Base-by-base conservation (phyloP, 2,329 filamentous ascomycete genomes). In the Hypomyces perniciosus region DNA sequence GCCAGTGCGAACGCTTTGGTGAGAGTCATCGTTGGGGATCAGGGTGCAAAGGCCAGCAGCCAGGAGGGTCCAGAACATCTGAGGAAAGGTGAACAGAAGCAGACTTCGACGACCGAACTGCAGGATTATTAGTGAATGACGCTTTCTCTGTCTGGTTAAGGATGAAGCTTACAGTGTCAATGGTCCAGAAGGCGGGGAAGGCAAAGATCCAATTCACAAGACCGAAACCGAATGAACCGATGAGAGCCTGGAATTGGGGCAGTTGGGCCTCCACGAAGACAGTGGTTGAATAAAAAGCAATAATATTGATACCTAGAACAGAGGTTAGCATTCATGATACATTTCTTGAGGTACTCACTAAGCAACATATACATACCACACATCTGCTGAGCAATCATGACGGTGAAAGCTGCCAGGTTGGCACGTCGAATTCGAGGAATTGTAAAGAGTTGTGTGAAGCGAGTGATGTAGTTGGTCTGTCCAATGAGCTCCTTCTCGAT, bases 371-470 rank as follows among this genome's bases (percentile, higher is more conserved):
- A 48, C 46, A 27, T 69, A 27, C 65, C 77, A 59, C 82, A 85
- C 76, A 86, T 83, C 67, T 86, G 83, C 66, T 87, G 84, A 3
- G 82, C 82, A 64, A 86, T 81, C 88, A 95, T 95, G 61, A 93
- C 87, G 2, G 83, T 83, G 59, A 84, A 86, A 1, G 88, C 86
- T 8, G 88, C 89, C 43, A 86, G 75, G 12, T 83, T 90, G 9
- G 89, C 89, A 39, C 84, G 77, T 43, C 84, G 78, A 9, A 87
- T 73, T 51, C 85, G 78, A 1, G 85, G 83, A 47, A 88, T 75
- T 28, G 82, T 85, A 63, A 88, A 85, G 20, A 85, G 72, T 64
- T 88, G 78, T 29, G 71, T 62, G 52, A 81, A 77, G 13, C 80
- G 77, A 29, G 68, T 72, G 44, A 75, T 46, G 53, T 78, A 62